phyloP scores from a whole-genome alignment of 345 rosid genomes.

The Eutrema japonicum region DNA sequence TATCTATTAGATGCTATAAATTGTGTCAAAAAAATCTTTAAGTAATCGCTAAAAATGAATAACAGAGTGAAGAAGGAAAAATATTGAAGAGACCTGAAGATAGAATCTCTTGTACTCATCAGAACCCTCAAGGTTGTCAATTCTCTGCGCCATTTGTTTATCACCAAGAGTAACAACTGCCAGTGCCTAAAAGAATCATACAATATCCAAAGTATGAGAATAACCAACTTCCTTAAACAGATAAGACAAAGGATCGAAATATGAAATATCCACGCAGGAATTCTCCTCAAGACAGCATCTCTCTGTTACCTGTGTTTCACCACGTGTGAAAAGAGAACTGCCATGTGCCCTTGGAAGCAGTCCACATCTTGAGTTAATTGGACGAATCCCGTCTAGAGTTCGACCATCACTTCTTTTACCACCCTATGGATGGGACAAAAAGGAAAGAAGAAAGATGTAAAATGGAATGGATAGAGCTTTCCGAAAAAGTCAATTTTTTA shows the following conservation, averaged over 20 bases:
- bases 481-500: neutral
- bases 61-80: conserved; percentile 34
- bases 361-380: conserved; percentile 87
- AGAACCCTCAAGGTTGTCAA: conserved; percentile 80
- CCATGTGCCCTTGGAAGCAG: conserved; percentile 98
- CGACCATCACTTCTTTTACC: conserved; percentile 99
- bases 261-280: conserved; percentile 24
- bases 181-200: conserved; percentile 63
- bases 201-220: neutral
- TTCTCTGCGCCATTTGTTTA: conserved; percentile 93
- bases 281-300: conserved; percentile 10
- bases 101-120: conserved; percentile 96
- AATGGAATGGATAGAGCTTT: conserved; percentile 4
- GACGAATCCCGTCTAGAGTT: conserved; percentile 72
- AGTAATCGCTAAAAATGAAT: conserved; percentile 12
- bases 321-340: conserved; percentile 99
- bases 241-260: neutral
- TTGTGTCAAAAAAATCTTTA: neutral
- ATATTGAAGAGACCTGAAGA: conserved; percentile 78
- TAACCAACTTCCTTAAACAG: conserved; percentile 16
- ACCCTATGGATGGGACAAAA: conserved; percentile 55
- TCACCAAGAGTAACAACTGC: conserved; percentile 99
- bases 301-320: conserved; percentile 88
- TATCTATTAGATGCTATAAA: neutral
- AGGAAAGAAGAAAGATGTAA: conserved; percentile 7